phyloP scores from a whole-genome alignment of 164 flowering plant genomes.

The Piper longum region DNA sequence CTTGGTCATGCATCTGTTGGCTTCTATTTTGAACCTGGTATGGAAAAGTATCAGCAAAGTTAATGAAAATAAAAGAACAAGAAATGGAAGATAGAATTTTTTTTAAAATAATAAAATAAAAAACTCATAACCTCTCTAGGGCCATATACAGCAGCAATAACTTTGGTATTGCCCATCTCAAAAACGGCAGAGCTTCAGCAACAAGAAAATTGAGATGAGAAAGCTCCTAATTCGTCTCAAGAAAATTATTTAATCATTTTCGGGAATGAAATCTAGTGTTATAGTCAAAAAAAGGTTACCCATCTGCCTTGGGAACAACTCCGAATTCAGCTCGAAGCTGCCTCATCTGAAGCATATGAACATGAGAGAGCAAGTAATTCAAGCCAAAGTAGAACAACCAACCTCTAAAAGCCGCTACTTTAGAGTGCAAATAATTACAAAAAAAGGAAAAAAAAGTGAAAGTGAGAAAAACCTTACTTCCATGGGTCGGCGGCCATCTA shows the following conservation, averaged over 20 bases:
- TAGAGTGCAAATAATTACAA: background rate
- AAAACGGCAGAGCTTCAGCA: constrained; percentile 74
- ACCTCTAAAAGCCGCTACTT: background rate
- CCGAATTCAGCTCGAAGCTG: constrained; percentile 77
- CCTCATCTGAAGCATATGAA: constrained; percentile 46
- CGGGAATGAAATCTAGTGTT: background rate
- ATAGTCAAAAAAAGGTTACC: constrained; percentile 25
- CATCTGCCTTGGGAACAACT: constrained; percentile 74
- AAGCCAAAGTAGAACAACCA: background rate
- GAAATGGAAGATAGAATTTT: background rate
- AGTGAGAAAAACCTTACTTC: constrained; percentile 34
- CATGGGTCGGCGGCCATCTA: constrained; percentile 91
- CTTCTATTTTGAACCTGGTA: constrained; percentile 68
- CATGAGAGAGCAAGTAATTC: background rate
- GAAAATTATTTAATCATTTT: background rate
- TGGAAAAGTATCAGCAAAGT: background rate
- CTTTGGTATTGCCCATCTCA: constrained; percentile 97
- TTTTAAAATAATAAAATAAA: background rate
- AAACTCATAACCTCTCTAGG: constrained; percentile 69
- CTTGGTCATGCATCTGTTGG: constrained; percentile 72
- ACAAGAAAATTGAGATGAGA: background rate
- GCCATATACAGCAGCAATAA: constrained; percentile 96
- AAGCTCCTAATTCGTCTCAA: background rate
- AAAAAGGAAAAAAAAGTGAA: background rate
- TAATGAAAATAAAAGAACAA: background rate